A percentile compares a stretch with the other conserved stretches of the same genome.
phyloP scores from a whole-genome alignment of 1,284 basidiomycete genomes.

The Malassezia sympodialis region DNA sequence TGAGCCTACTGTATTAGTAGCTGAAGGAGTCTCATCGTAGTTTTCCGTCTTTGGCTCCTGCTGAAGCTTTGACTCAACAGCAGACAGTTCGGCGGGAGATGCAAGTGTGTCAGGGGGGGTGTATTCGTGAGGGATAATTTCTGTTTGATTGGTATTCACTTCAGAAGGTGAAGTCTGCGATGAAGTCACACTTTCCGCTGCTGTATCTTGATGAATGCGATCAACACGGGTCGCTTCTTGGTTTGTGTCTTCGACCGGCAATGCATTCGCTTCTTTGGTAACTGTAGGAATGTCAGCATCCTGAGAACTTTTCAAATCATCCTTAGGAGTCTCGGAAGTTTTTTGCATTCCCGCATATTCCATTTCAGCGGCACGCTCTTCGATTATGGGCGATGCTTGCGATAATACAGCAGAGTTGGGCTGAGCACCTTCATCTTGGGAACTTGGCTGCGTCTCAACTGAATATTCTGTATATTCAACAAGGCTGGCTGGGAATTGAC shows the following conservation, averaged over 20 bases:
- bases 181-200: background rate
- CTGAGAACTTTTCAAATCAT: background rate
- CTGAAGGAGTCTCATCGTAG: background rate
- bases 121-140: background rate
- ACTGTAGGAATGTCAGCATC: background rate
- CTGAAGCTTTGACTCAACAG: background rate
- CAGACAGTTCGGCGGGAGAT: background rate
- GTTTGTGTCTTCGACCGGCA: background rate
- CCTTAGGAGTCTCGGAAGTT: background rate
- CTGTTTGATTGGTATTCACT: background rate
- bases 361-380: background rate
- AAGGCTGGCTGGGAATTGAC: constrained; percentile 46
- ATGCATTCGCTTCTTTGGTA: background rate
- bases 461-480: constrained; percentile 24
- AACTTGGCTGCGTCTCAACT: background rate
- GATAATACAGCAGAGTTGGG: background rate
- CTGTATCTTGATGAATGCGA: too few species aligned
- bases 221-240: background rate
- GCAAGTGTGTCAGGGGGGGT: background rate
- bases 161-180: background rate
- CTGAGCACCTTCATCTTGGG: background rate
- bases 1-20: background rate
- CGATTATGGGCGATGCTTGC: background rate
- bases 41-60: background rate
- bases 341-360: background rate